These are phyloP conservation scores for Elsinoe arachidis DNA, from an alignment of 2,329 filamentous ascomycete species.

Conservation along the genomic window DNA sequence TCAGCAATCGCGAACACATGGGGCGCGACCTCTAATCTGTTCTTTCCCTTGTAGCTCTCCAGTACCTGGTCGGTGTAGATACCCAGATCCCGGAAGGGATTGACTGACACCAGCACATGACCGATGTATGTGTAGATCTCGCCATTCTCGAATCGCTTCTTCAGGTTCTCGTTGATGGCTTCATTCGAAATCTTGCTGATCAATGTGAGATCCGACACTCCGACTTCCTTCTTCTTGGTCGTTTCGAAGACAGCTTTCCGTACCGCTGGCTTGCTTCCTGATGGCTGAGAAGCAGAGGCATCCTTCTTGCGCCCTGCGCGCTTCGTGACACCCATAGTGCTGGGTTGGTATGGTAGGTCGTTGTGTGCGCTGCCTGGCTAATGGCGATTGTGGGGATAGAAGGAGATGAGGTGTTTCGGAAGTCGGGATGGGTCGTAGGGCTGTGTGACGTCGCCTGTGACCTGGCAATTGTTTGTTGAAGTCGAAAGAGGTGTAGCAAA, in stretches of 20 bases:
- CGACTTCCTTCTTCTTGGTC: slow-evolving; percentile 98
- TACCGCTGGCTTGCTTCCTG: slow-evolving; percentile 56
- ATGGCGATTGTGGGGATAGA: slow-evolving; percentile 1
- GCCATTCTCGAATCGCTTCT: slow-evolving; percentile 92
- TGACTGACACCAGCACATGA: slow-evolving; percentile 97
- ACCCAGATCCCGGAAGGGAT: slow-evolving; percentile 88
- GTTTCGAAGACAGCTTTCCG: slow-evolving; percentile 95
- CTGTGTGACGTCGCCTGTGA: neutral
- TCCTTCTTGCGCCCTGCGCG: slow-evolving; percentile 52
- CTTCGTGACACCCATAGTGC: slow-evolving; percentile 37
- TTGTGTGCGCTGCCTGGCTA: neutral
- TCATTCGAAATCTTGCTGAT: slow-evolving; percentile 99
- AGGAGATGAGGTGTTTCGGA: slow-evolving; percentile 10
- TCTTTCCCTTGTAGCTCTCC: slow-evolving; percentile 92
- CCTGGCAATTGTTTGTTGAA: neutral
- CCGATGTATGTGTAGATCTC: slow-evolving; percentile 99
- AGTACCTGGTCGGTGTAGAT: slow-evolving; percentile 96
- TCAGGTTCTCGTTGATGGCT: slow-evolving; percentile 97
- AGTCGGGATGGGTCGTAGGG: neutral
- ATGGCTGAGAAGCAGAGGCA: slow-evolving; percentile 35
- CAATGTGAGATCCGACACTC: slow-evolving; percentile 92
- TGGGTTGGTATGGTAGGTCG: neutral
- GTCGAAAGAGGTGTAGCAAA: neutral
- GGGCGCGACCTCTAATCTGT: slow-evolving; percentile 74
- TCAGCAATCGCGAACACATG: slow-evolving; percentile 98